Percentiles rank a stretch among this genome's conserved stretches.
phyloP scores from a whole-genome alignment of 1,139 yeast genomes.

The Meyerozyma carpophila region DNA sequence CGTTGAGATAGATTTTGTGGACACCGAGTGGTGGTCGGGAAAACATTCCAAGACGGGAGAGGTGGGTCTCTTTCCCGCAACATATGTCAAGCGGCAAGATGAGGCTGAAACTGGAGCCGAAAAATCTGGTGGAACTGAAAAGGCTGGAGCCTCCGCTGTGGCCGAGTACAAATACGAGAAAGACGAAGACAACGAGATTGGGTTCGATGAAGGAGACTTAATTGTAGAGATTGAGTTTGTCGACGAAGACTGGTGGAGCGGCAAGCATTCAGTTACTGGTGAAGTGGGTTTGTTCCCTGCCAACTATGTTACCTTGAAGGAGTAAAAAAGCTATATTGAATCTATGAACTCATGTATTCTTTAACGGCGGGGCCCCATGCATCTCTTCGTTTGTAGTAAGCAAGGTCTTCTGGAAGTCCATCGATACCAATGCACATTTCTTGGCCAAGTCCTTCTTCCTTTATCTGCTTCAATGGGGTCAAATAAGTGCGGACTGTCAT shows the following conservation, averaged over 20 bases:
- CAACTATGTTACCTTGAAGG: conserved; percentile 59
- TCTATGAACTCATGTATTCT: conserved; percentile 25
- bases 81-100: conserved; percentile 50
- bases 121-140: conserved; percentile 10
- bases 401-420: conserved; percentile 52
- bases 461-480: conserved; percentile 31
- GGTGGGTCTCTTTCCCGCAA: conserved; percentile 68
- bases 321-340: conserved; percentile 9
- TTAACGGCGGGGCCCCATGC: conserved; percentile 66
- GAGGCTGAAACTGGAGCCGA: conserved; percentile 15
- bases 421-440: conserved; percentile 57
- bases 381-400: conserved; percentile 52
- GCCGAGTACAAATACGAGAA: conserved; percentile 89
- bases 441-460: conserved; percentile 29
- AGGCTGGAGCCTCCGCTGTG: conserved; percentile 50
- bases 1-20: conserved; percentile 61
- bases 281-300: conserved; percentile 87
- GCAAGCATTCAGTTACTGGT: conserved; percentile 59
- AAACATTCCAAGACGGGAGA: conserved; percentile 53
- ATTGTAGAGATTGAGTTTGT: conserved; percentile 81
- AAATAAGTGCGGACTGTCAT: conserved; percentile 40
- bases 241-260: conserved; percentile 98
- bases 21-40: conserved; percentile 84
- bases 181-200: conserved; percentile 83
- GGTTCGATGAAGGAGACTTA: conserved; percentile 67